Base-by-base conservation (phyloP, 352 stramenopile species). In the Phytophthora melonis region DNA sequence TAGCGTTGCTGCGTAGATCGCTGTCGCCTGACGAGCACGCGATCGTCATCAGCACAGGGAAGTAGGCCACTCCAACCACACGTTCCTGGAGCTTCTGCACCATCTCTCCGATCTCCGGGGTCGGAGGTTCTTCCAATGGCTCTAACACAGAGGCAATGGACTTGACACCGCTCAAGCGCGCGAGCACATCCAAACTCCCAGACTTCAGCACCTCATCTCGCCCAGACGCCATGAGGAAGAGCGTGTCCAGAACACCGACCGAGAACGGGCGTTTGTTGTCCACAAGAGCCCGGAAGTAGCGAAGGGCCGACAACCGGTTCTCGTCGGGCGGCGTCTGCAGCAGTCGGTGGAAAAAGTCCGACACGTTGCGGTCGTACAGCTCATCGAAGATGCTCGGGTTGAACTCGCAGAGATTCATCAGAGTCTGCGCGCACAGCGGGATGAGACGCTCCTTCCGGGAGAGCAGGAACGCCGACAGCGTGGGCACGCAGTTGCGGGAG, bases 331-430 rank as follows among this genome's bases (percentile, higher is more conserved):
- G 88, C 11, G 86, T 95, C 68, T 93, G 88, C 5, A 95, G 66
- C 27, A 95, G 67, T 2, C 84, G 82, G 54, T 93, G 86, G 60
- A 95, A 93, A 50, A 93, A 93, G 14, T 93, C 88, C 0, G 82
- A 93, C 3, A 87, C 82, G 34, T 90, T 90, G 19, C 74, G 72
- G 45, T 92, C 79, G 10, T 87, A 88, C 5, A 94, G 64, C 34
- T 90, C 78, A 27, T 87, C 75, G 60, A 93, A 92, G 34, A 93
- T 87, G 34, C 78, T 77, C 5, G 86, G 80, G 41, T 91, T 92
- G 66, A 88, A 87, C 54, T 92, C 85, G 63, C 85, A 93, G 32
- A 93, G 67, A 32, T 93, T 93, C 86, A 95, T 91, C 63, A 95
- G 69, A 10, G 85, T 87, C 57, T 95, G 86, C 6, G 87, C 88